A percentile compares a stretch with the other conserved stretches of the same genome.
These are phyloP conservation scores for Nymphaea thermarum DNA, from an alignment of 164 flowering plant species.

Conservation along the genomic window DNA sequence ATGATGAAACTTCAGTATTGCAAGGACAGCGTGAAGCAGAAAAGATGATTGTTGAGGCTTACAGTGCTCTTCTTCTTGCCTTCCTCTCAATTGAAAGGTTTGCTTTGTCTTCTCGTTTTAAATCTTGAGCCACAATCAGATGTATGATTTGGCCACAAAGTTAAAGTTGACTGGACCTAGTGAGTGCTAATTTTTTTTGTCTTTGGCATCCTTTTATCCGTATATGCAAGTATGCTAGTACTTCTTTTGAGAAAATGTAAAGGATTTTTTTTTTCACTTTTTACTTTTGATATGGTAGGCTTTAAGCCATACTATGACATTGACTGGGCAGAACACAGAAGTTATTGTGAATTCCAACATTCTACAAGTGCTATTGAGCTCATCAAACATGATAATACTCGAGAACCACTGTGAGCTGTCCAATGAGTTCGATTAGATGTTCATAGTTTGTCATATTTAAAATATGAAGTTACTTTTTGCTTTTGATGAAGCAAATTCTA, in stretches of 20 bases:
- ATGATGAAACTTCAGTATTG: slow-evolving; percentile 56
- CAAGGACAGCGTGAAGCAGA: slow-evolving; percentile 96
- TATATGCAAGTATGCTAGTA: neutral
- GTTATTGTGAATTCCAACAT: too few species aligned
- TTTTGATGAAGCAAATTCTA: too few species aligned
- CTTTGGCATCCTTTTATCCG: too few species aligned
- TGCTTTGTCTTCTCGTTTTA: neutral
- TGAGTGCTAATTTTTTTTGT: neutral
- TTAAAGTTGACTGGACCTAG: neutral
- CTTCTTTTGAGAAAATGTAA: neutral
- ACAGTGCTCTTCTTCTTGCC: slow-evolving; percentile 88
- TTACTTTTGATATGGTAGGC: too few species aligned
- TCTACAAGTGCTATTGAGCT: too few species aligned
- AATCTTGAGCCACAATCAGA: neutral
- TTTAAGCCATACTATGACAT: too few species aligned
- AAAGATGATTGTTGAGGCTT: slow-evolving; percentile 94
- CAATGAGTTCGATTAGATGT: too few species aligned
- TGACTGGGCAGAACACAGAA: too few species aligned
- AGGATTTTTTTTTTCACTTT: neutral
- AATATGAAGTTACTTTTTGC: too few species aligned
- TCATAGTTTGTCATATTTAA: too few species aligned
- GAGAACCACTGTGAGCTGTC: too few species aligned
- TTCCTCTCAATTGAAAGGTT: slow-evolving; percentile 95
- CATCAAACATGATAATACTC: too few species aligned
- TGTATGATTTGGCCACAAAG: neutral